Evolutionary conservation across 106 monocot genomes (phyloP), one percentile per base, ranked within the genome.

Genomic region (Dioscorea dumetorum): DNA sequence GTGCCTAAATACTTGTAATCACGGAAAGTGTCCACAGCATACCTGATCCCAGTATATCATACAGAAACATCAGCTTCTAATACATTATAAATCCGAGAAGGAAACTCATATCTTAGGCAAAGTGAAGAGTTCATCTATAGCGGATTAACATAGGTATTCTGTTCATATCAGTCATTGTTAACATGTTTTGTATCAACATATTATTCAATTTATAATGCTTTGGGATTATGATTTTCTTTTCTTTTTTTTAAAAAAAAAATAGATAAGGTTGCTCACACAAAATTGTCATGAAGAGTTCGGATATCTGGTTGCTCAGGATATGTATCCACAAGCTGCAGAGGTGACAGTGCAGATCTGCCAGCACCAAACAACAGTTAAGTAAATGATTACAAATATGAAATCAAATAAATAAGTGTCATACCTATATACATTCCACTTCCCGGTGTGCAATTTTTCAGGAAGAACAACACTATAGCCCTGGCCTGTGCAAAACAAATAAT

Each of bases 381-480:
- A 50, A 19, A 24, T 60, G 23, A n/a, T 19, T 63, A 32, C 49
- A 53, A 11, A 23, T 57, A 50, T 49, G 53, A 3, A 14, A 64
- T 10, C 2, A n/a, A 53, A 74, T 18, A 22, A 33, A 23, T 20
- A 64, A 58, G 78, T 48, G 41, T 0, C 22, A 9, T 77, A 87
- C 99, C 99, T 87, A 73, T 93, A 99, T 17, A 99, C 99, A 71
- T 93, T 99, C 93, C 99, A 99, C 57, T 87, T 99, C 63, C 90
- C 90, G 69, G 35, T 81, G 24, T 86, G 78, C 70, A 90, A 76
- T 76, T 86, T 90, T 70, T 90, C 90, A 22, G 90, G 90, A 56
- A 90, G 83, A 68, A 86, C 72, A 72, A 74, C 86, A 72, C 83
- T 83, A 68, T 86, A 86, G 19, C 90, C 78, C 64, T 81, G 83